A percentile compares a stretch with the other conserved stretches of the same genome.
These are phyloP conservation scores for Fusarium sp. DNA, from an alignment of 2,329 filamentous ascomycete species.

Conservation along the genomic window DNA sequence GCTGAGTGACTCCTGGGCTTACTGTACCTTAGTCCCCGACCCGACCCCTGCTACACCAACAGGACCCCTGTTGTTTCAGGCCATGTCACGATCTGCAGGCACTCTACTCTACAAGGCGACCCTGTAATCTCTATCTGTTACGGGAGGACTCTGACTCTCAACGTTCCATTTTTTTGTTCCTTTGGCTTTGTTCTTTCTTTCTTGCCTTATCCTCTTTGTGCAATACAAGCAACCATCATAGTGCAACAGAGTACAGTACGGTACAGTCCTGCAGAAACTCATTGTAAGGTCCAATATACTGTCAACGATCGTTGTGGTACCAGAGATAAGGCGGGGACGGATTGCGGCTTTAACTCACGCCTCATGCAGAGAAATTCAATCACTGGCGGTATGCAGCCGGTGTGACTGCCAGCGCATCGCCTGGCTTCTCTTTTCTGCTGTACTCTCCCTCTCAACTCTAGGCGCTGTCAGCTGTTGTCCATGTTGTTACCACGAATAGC, in stretches of 20 bases:
- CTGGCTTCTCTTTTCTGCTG: constrained; percentile 13
- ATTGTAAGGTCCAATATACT: constrained; percentile 15
- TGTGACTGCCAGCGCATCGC: constrained; percentile 34
- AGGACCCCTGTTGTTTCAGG: constrained; percentile 33
- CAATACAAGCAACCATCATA: constrained; percentile 20
- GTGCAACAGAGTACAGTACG: constrained; percentile 11
- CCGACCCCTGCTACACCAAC: constrained; percentile 9
- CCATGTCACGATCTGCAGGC: constrained; percentile 34
- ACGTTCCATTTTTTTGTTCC: neutral
- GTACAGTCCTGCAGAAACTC: neutral
- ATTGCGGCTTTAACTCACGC: neutral
- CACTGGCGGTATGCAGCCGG: constrained; percentile 3
- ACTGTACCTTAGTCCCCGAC: neutral
- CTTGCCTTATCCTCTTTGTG: constrained; percentile 1
- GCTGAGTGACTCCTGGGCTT: neutral
- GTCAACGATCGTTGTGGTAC: constrained; percentile 2
- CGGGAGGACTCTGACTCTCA: constrained; percentile 18
- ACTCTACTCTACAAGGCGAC: constrained; percentile 35
- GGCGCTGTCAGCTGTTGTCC: neutral
- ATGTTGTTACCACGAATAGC: neutral
- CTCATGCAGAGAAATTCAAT: constrained; percentile 2
- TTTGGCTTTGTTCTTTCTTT: constrained; percentile 8
- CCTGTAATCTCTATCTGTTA: constrained; percentile 44
- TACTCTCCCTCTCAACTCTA: neutral
- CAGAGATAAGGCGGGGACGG: constrained; percentile 8